phyloP scores from a whole-genome alignment of 2,329 filamentous ascomycete species.

The Arthrobotrys conoides region DNA sequence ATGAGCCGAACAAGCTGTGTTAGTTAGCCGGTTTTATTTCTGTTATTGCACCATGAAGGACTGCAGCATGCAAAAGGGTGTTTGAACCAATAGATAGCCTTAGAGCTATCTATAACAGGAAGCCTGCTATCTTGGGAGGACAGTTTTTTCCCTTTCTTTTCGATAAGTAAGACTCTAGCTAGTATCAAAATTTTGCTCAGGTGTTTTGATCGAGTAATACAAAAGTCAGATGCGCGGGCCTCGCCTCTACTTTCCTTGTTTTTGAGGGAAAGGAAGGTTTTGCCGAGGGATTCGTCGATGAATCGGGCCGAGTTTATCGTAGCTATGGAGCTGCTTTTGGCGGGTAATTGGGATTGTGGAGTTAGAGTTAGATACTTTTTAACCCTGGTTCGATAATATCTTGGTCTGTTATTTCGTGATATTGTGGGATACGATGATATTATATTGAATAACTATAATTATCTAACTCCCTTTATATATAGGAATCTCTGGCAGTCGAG shows the following conservation, averaged over 20 bases:
- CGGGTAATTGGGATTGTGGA: neutral
- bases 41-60: slow-evolving; percentile 33
- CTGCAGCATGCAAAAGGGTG: slow-evolving; percentile 10
- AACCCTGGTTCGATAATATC: too few species aligned
- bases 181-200: slow-evolving; percentile 29
- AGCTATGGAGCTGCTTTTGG: neutral
- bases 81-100: slow-evolving; percentile 40
- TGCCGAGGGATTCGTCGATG: neutral
- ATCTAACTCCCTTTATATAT: too few species aligned
- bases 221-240: slow-evolving; percentile 17
- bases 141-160: slow-evolving; percentile 3
- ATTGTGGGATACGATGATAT: slow-evolving; percentile 11
- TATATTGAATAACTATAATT: neutral
- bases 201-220: slow-evolving; percentile 50
- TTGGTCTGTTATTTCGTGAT: slow-evolving; percentile 2
- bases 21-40: too few species aligned
- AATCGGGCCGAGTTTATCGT: slow-evolving; percentile 1
- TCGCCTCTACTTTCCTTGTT: slow-evolving; percentile 38
- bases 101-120: slow-evolving; percentile 38
- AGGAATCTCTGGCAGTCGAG: too few species aligned
- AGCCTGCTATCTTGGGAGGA: slow-evolving; percentile 26
- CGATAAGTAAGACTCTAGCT: neutral
- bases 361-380: too few species aligned
- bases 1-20: too few species aligned
- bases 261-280: slow-evolving; percentile 9